These are phyloP conservation scores for Saccharomycopsis fodiens DNA, from an alignment of 805 yeast genomes.

Conservation along the genomic window DNA sequence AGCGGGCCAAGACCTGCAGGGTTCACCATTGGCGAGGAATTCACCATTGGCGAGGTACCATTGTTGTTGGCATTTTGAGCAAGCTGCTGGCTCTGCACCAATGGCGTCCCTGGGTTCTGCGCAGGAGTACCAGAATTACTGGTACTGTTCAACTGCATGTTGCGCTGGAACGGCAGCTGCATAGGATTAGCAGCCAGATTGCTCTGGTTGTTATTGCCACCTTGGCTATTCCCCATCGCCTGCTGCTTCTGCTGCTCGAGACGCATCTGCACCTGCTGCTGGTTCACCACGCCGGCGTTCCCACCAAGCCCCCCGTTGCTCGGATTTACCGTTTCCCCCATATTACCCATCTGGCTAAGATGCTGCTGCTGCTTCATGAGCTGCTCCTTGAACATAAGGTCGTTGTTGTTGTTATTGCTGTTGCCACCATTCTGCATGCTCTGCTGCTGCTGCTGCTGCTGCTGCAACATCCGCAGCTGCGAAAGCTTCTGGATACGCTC, in stretches of 20 bases:
- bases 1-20: slow-evolving; percentile 6
- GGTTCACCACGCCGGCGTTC: slow-evolving; percentile 12
- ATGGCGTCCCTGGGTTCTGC: slow-evolving; percentile 12
- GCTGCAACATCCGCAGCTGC: slow-evolving; percentile 3
- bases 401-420: background rate
- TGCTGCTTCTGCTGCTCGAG: slow-evolving; percentile 11
- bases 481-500: slow-evolving; percentile 7
- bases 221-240: background rate
- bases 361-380: slow-evolving; percentile 5
- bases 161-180: slow-evolving; percentile 5
- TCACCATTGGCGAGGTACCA: slow-evolving; percentile 1
- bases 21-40: slow-evolving; percentile 8
- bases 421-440: background rate
- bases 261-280: slow-evolving; percentile 19
- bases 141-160: slow-evolving; percentile 2
- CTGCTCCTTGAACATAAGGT: slow-evolving; percentile 6
- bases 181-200: background rate
- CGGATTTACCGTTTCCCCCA: slow-evolving; percentile 9
- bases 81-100: slow-evolving; percentile 6
- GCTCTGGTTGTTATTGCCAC: background rate
- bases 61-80: background rate
- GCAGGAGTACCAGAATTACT: slow-evolving; percentile 4
- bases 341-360: background rate
- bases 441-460: background rate
- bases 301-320: slow-evolving; percentile 6